A percentile compares a stretch with the other conserved stretches of the same genome.
Evolutionary conservation across 2,329 filamentous ascomycete genomes (phyloP).

Genomic region (Neofusicoccum parvum): DNA sequence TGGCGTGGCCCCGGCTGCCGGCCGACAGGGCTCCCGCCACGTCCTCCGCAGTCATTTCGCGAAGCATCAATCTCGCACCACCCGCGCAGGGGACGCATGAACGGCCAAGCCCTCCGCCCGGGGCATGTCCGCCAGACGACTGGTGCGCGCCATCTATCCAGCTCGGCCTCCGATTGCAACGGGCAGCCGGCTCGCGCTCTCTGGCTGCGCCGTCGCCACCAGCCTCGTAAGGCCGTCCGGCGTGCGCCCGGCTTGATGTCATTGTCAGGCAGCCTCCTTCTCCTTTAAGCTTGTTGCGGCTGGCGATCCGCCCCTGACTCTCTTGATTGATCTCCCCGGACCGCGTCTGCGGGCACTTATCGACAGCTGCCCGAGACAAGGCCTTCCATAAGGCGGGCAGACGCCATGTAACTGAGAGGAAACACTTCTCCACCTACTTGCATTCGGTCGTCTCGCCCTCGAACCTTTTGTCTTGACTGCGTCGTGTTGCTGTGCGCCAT

Average conservation of each 20-base stretch:
- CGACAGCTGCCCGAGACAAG: slow-evolving; percentile 5
- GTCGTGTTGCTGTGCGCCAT: no score
- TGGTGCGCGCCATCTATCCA: neutral
- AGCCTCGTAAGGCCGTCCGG: neutral
- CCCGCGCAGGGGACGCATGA: neutral
- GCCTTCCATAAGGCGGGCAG: slow-evolving; percentile 5
- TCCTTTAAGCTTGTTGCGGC: slow-evolving; percentile 1
- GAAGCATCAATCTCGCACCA: slow-evolving; percentile 3
- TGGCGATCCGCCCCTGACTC: slow-evolving; percentile 1
- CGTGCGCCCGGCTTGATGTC: neutral
- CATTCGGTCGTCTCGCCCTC: no score
- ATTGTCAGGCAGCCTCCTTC: neutral
- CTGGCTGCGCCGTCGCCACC: neutral
- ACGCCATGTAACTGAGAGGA: neutral
- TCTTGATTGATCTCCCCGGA: slow-evolving; percentile 7
- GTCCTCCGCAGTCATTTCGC: slow-evolving; percentile 4
- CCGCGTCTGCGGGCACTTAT: slow-evolving; percentile 1
- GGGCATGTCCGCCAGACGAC: neutral
- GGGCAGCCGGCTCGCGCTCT: neutral
- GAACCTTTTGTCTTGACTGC: no score
- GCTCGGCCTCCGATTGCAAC: slow-evolving; percentile 7
- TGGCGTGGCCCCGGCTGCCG: neutral
- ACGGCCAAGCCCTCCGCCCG: neutral
- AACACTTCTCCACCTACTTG: neutral
- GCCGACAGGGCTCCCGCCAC: neutral